Percentiles rank a stretch among this genome's conserved stretches.
phyloP scores from a whole-genome alignment of 768 basidiomycete species.

The Calocybe indica region DNA sequence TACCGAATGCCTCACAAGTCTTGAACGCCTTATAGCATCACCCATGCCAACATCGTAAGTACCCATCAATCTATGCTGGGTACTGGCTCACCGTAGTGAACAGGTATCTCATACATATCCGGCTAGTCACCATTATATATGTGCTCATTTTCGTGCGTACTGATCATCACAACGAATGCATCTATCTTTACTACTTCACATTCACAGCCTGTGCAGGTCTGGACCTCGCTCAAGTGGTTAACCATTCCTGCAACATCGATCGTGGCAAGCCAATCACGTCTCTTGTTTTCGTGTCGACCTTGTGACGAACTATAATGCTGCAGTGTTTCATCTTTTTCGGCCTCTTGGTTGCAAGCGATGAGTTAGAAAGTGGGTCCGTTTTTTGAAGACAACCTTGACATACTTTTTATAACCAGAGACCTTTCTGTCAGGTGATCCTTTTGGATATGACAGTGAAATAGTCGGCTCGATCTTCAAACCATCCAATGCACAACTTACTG shows the following conservation, averaged over 20 bases:
- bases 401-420: conserved; percentile 15
- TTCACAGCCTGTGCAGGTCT: conserved; percentile 62
- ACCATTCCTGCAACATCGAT: conserved; percentile 61
- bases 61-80: not conserved
- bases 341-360: conserved; percentile 67
- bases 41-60: conserved; percentile 71
- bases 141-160: conserved; percentile 48
- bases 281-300: not conserved
- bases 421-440: conserved; percentile 21
- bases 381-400: conserved; percentile 3
- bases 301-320: not conserved
- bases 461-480: conserved; percentile 23
- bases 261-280: conserved; percentile 27
- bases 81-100: not conserved
- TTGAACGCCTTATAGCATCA: conserved; percentile 69
- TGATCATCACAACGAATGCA: not conserved
- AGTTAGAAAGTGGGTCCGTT: conserved; percentile 59
- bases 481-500: not conserved
- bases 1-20: conserved; percentile 58
- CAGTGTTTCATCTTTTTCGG: conserved; percentile 70
- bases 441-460: conserved; percentile 69
- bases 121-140: conserved; percentile 58
- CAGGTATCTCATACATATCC: conserved; percentile 64
- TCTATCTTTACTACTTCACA: not conserved
- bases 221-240: conserved; percentile 44